Evolutionary conservation across 148 eudicot species (phyloP).

Genomic region (Vaccinium myrtillus): DNA sequence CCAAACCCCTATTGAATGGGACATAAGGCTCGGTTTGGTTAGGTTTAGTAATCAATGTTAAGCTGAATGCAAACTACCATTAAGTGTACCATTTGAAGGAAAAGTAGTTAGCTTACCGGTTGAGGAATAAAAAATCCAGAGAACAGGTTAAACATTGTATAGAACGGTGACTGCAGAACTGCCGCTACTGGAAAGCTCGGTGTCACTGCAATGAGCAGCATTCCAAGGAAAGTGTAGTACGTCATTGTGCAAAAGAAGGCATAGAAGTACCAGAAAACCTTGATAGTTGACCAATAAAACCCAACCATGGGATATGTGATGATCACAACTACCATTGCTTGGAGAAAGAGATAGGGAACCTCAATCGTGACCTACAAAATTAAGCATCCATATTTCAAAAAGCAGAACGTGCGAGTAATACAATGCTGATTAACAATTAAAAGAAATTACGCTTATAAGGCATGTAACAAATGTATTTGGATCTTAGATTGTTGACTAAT

Average conservation of each 20-base stretch:
- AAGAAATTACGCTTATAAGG: not conserved
- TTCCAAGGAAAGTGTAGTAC: constrained; percentile 64
- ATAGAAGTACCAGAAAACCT: constrained; percentile 65
- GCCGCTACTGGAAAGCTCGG: constrained; percentile 58
- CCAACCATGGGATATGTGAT: constrained; percentile 86
- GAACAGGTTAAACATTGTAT: constrained; percentile 53
- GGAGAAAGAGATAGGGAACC: constrained; percentile 56
- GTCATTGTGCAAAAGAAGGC: constrained; percentile 55
- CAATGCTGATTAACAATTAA: not conserved
- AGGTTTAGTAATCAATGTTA: not conserved
- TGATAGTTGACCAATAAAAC: constrained; percentile 49
- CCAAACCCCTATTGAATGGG: no score
- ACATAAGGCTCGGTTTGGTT: no score
- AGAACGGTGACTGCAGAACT: constrained; percentile 41
- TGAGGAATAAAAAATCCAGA: constrained; percentile 61
- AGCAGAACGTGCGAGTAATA: not conserved
- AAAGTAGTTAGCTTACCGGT: constrained; percentile 48
- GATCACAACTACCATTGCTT: constrained; percentile 45
- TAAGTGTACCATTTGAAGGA: not conserved
- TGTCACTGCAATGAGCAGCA: constrained; percentile 63
- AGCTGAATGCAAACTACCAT: not conserved
- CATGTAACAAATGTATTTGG: not conserved
- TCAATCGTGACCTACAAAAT: constrained; percentile 57
- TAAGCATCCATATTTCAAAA: not conserved
- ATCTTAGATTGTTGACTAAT: not conserved